Conservation (phyloP, 1,284 basidiomycete genomes). For the Ganoderma multipileum region DNA sequence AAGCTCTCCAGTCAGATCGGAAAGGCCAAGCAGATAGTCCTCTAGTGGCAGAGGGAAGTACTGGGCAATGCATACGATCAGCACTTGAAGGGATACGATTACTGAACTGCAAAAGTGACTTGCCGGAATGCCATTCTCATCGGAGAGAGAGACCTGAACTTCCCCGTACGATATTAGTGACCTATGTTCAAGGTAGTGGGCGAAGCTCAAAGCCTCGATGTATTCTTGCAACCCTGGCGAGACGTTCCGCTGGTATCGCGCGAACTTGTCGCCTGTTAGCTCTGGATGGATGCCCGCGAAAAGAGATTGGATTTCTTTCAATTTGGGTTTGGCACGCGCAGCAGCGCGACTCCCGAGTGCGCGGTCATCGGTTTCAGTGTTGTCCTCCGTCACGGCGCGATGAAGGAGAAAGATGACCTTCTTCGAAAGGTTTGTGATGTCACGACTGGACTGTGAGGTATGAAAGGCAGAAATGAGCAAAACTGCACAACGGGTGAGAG, state of each 20-base stretch:
- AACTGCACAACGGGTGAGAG: neutral
- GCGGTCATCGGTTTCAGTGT: constrained; percentile 40
- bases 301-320: constrained; percentile 72
- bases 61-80: constrained; percentile 42
- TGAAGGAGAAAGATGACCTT: constrained; percentile 95
- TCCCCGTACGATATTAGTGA: constrained; percentile 74
- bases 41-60: constrained; percentile 74
- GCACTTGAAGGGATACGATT: neutral
- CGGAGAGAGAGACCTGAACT: constrained; percentile 70
- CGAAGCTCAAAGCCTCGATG: constrained; percentile 92
- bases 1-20: constrained; percentile 96
- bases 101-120: constrained; percentile 37
- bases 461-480: neutral
- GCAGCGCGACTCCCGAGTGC: constrained; percentile 52
- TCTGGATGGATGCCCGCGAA: constrained; percentile 73
- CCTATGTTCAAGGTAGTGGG: constrained; percentile 83
- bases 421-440: constrained; percentile 93
- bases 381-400: constrained; percentile 67
- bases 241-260: constrained; percentile 81
- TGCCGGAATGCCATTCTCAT: constrained; percentile 66
- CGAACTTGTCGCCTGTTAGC: constrained; percentile 75
- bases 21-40: constrained; percentile 92
- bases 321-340: constrained; percentile 67
- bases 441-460: constrained; percentile 70
- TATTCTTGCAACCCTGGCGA: constrained; percentile 89